These are phyloP conservation scores for Trypanosoma caninum DNA, from an alignment of 208 protist genomes.

Conservation along the genomic window DNA sequence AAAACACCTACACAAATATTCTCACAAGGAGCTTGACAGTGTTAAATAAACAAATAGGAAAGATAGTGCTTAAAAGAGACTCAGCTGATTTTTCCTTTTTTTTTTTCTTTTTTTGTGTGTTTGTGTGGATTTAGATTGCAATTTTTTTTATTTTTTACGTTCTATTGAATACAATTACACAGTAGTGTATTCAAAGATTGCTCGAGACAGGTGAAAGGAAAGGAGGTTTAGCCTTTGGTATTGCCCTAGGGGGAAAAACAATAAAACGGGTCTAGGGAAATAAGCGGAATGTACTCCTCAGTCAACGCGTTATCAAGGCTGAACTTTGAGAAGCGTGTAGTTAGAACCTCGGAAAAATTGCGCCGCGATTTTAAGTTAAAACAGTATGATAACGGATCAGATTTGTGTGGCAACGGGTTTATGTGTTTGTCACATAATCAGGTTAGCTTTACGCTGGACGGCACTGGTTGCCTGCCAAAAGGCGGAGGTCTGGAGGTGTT, in stretches of 20 bases:
- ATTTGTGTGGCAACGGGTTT: background rate
- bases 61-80: too few species aligned
- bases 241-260: background rate
- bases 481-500: conserved; percentile 14
- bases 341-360: conserved; percentile 5
- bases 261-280: background rate
- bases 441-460: background rate
- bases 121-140: background rate
- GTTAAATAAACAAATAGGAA: too few species aligned
- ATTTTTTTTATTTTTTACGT: background rate
- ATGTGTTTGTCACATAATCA: background rate
- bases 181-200: too few species aligned
- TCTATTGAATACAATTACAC: too few species aligned
- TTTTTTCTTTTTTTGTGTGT: too few species aligned
- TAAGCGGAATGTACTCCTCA: conserved; percentile 6
- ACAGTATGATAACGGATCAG: background rate
- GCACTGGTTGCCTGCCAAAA: background rate
- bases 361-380: background rate
- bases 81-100: too few species aligned
- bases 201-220: too few species aligned
- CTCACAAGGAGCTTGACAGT: too few species aligned
- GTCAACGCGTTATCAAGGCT: background rate
- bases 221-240: too few species aligned
- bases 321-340: conserved; percentile 25
- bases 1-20: too few species aligned